Base-by-base conservation (phyloP, 2,329 filamentous ascomycete species). In the Cercospora sp. region DNA sequence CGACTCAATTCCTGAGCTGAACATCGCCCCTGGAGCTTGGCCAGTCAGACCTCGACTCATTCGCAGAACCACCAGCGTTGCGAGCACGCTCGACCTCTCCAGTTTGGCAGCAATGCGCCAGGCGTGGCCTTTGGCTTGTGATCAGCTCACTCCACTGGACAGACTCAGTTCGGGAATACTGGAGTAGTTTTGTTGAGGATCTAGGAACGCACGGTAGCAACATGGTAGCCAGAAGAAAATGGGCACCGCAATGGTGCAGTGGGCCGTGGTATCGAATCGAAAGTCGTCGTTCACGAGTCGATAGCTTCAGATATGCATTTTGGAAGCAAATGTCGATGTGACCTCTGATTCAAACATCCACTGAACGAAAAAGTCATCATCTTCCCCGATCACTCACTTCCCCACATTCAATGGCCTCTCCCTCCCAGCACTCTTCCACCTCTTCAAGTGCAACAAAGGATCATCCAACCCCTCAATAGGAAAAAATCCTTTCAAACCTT, bases 401-500 rank as follows among this genome's bases (percentile, higher is more conserved):
- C 51, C 63, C 18, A 65, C 63, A 48, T 59, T 60, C 53, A 39
- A 45, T n/a, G 30, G 45, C n/a, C 12, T 39, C 12, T 63, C n/a
- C 59, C 64, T 63, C 30, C 59, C 64, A 42, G 60, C 48, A 9
- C 39, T 39, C 30, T 42, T 66, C 64, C 59, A 66, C 33, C 39
- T 61, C 39, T 53, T 45, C 18, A 66, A 57, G 45, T 66, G 48
- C 42, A 62, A 36, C 13, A 62, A 33, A 3, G 64, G 57, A 45
- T 61, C 4, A 16, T 61, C 20, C 31, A 61, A 39, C 18, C 66
- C 63, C 18, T 70, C 66, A 48, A 70, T 70, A 18, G 53, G 18
- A 18, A 70, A 58, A 48, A 69, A 70, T 3, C 69, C 67, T 13
- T 45, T 39, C 66, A 70, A 28, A 9, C 39, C 39, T 18, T 45